Base-by-base conservation (phyloP, 176 grass and related monocot genomes). In the Puya raimondii region DNA sequence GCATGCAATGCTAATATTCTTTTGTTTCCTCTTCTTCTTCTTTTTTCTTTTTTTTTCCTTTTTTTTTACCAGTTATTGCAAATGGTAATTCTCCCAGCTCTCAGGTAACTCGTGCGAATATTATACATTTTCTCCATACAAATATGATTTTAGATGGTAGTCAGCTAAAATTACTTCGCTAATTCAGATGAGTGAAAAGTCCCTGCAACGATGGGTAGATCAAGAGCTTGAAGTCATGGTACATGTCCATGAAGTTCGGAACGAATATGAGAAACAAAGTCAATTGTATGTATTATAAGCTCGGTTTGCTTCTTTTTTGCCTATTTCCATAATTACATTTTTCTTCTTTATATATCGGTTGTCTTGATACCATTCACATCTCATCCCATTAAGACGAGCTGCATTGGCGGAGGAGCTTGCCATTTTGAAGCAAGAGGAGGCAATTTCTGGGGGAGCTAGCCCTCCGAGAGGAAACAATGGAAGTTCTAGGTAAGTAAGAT, bases 161-260 rank as follows among this genome's bases (percentile, higher is more conserved):
- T 42, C 67, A 47, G 11, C 53, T 73, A 69, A 77, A 61, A 66
- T 10, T 72, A 80, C 16, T 75, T 49, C 64, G 83, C 63, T 72
- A 58, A 57, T 51, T 69, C 87, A 99, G 94, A 80, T 82, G 77
- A 86, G 74, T 75, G 95, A 99, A 67, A 99, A 88, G 76, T 85
- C 85, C 0, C 61, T 93, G 64, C 94, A 99, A 84, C 86, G 79
- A 71, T 99, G 94, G 94, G 73, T 99, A 57, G 90, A 99, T 79
- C 90, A 99, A 68, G 95, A 99, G 72, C 85, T 99, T 84, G 94
- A 99, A 86, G 87, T 99, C 48, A 90, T 99, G 86, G 78, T 94
- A 16, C 90, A 93, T 86, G 86, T 99, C 25, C 87, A 99, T 70
- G 95, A 99, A 93, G 95, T 99, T 27, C 82, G 90, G 49, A 88